Evolutionary conservation across 148 eudicot genomes (phyloP), one percentile per base, ranked within the genome.

Genomic region (Rhododendron vialii): DNA sequence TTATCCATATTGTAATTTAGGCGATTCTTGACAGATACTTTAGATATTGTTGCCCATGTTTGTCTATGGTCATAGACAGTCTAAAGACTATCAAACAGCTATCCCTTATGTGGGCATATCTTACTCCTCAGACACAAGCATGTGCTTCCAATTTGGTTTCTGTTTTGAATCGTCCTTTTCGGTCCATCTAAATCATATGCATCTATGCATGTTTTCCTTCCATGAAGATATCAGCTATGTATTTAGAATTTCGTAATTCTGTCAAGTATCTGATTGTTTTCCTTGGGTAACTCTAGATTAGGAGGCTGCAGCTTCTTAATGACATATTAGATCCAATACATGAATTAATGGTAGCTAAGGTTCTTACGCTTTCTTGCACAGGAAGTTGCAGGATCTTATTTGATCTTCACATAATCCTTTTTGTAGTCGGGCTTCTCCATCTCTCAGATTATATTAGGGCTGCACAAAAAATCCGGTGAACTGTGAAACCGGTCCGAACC

Each of bases 41-140:
- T 63, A 77, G 33, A 75, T 84, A 74, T 20, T 65, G 35, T 80
- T 45, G n/a, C 76, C 43, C 61, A 80, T 86, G 36, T 80, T 38
- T 65, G 33, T 33, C 65, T 26, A 69, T 15, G 30, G 78, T 35
- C 18, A 17, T 11, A 17, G 48, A 69, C 75, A 28, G 75, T 26
- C 15, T 69, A 69, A 69, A 83, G 50, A 28, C 82, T 5, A 26
- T 4, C 26, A 38, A 13, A 80, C 82, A 48, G 30, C 53, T 50
- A 80, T 80, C 63, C 6, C 33, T 45, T 28, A 80, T 20, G 2
- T 20, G 26, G 80, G 13, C 12, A 17, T 41, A 18, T 17, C 48
- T 41, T 76, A 18, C 80, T 76, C 48, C 26, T 38, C 50, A 76
- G 50, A 7, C 0, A 24, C 26, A 41, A 38, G 43, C 45, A 74